Percentiles rank a stretch among this genome's conserved stretches.
Evolutionary conservation across 2,329 filamentous ascomycete genomes (phyloP).

Genomic region (Aspergillaceae sp.): DNA sequence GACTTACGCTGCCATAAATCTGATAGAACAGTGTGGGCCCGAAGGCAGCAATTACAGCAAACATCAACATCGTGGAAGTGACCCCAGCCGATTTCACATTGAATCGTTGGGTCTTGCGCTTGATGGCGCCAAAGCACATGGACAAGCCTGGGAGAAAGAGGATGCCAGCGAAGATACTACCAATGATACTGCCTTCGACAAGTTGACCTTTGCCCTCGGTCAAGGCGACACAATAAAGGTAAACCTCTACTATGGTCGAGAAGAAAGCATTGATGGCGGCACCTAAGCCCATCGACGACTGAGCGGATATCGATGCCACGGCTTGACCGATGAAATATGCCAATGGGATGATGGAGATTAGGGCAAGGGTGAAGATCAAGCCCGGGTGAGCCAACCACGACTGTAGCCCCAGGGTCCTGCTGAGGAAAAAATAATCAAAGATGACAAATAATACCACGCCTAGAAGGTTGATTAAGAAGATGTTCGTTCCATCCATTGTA

Average conservation of each 20-base stretch:
- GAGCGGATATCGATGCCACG: constrained; percentile 94
- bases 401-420: constrained; percentile 58
- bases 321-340: constrained; percentile 99
- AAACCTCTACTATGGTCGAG: constrained; percentile 94
- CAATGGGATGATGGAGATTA: constrained; percentile 89
- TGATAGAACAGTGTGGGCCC: constrained; percentile 96
- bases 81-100: constrained; percentile 94
- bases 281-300: constrained; percentile 96
- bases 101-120: constrained; percentile 96
- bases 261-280: constrained; percentile 98
- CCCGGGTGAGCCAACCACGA: constrained; percentile 70
- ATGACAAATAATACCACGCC: constrained; percentile 90
- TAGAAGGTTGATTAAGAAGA: constrained; percentile 97
- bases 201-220: constrained; percentile 85
- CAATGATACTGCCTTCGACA: constrained; percentile 93
- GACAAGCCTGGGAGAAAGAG: constrained; percentile 89
- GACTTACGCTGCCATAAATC: constrained; percentile 78
- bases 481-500: constrained; percentile 95
- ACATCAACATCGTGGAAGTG: constrained; percentile 94
- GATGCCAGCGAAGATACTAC: constrained; percentile 95
- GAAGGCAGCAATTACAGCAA: constrained; percentile 91
- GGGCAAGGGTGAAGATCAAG: constrained; percentile 72
- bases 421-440: constrained; percentile 78
- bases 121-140: constrained; percentile 98
- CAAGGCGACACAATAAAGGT: constrained; percentile 89